Conservation (phyloP, 805 yeast genomes). For the Ogataea nitratoaversa region DNA sequence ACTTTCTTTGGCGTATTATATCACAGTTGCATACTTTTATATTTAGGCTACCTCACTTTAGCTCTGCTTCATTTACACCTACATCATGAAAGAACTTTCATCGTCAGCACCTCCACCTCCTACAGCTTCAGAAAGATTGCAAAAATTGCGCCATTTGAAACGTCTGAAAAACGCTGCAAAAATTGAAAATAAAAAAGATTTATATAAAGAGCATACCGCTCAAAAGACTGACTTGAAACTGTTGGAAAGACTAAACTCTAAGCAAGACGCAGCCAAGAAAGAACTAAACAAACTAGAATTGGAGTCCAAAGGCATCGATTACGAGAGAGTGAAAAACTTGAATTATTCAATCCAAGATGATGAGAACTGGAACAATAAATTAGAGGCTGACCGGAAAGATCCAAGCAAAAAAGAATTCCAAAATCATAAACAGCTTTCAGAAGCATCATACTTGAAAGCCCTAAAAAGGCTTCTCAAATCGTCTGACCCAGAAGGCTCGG, state of each 20-base stretch:
- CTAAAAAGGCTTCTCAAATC: slow-evolving; percentile 32
- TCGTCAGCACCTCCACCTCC: too few relatives aligned
- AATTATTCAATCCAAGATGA: slow-evolving; percentile 62
- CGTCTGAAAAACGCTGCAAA: slow-evolving; percentile 26
- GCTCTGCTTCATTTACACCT: neutral
- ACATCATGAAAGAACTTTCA: neutral
- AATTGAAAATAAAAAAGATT: slow-evolving; percentile 31
- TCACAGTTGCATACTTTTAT: too few relatives aligned
- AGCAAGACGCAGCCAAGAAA: slow-evolving; percentile 33
- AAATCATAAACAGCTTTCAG: slow-evolving; percentile 55
- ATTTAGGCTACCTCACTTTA: too few relatives aligned
- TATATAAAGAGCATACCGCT: slow-evolving; percentile 32
- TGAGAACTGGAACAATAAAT: slow-evolving; percentile 54
- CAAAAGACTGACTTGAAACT: slow-evolving; percentile 20
- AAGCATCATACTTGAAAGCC: slow-evolving; percentile 54
- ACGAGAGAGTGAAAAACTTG: slow-evolving; percentile 42
- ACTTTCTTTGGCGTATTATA: too few relatives aligned
- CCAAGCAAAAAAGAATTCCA: slow-evolving; percentile 36
- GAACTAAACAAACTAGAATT: slow-evolving; percentile 36
- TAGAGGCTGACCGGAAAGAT: slow-evolving; percentile 26
- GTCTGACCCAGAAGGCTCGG: slow-evolving; percentile 2
- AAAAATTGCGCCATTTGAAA: slow-evolving; percentile 23
- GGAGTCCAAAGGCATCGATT: slow-evolving; percentile 35
- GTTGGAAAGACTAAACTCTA: slow-evolving; percentile 28
- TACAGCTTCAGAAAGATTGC: slow-evolving; percentile 18